These are phyloP conservation scores for Xerocomus brunneocitrinus DNA, from an alignment of 768 basidiomycete genomes.

Conservation along the genomic window DNA sequence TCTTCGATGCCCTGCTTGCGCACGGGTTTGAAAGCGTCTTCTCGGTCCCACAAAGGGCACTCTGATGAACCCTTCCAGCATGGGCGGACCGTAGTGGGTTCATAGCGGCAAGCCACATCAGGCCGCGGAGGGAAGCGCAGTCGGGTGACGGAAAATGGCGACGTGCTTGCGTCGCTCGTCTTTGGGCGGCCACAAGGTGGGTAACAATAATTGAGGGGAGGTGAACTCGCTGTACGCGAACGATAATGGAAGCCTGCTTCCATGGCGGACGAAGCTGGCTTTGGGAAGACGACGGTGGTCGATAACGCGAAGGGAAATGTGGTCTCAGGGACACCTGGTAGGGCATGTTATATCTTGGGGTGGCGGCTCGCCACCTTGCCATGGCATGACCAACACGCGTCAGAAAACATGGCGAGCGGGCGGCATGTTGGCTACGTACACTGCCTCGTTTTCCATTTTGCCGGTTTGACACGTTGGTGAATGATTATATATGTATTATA, in stretches of 20 bases:
- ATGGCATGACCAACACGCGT: slow-evolving; percentile 31
- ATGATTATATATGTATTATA: slow-evolving; percentile 11
- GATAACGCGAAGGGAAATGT: slow-evolving; percentile 13
- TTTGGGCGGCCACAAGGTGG: slow-evolving; percentile 16
- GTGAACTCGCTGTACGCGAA: slow-evolving; percentile 20
- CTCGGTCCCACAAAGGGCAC: slow-evolving; percentile 40
- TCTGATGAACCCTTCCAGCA: slow-evolving; percentile 30
- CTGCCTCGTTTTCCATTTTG: slow-evolving; percentile 24
- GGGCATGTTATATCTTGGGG: slow-evolving; percentile 30
- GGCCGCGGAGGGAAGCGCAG: slow-evolving; percentile 20
- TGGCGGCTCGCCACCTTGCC: slow-evolving; percentile 24
- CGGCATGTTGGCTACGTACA: slow-evolving; percentile 25
- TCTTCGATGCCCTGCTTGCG: slow-evolving; percentile 51
- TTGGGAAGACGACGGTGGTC: slow-evolving; percentile 1
- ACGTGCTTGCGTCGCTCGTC: slow-evolving; percentile 15
- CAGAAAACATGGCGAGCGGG: slow-evolving; percentile 16
- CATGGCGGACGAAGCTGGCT: slow-evolving; percentile 17
- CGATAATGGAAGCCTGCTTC: slow-evolving; percentile 28
- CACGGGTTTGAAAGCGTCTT: slow-evolving; percentile 42
- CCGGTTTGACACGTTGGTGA: slow-evolving; percentile 26
- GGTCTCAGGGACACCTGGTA: slow-evolving; percentile 15
- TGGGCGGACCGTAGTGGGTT: slow-evolving; percentile 11
- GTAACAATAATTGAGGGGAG: slow-evolving; percentile 17
- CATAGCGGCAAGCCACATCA: slow-evolving; percentile 13
- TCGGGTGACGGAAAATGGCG: slow-evolving; percentile 15